A percentile compares a stretch with the other conserved stretches of the same genome.
phyloP scores from a whole-genome alignment of 164 flowering plant genomes.

The Taxillus chinensis region DNA sequence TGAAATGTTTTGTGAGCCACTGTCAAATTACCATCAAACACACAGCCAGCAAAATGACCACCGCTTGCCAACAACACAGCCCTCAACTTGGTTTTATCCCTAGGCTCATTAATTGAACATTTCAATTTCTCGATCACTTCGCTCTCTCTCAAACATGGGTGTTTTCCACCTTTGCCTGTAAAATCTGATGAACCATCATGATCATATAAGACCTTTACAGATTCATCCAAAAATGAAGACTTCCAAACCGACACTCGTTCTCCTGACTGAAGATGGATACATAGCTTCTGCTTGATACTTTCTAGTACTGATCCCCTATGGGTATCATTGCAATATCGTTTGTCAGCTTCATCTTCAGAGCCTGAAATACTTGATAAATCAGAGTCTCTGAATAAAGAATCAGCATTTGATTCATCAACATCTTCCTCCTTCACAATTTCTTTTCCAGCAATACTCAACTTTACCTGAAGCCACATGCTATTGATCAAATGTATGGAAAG shows the following conservation, averaged over 20 bases:
- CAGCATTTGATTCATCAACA: conserved; percentile 61
- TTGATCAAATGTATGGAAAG: conserved; percentile 3
- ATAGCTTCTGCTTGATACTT: conserved; percentile 36
- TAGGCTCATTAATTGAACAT: conserved; percentile 39
- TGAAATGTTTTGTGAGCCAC: conserved; percentile 95
- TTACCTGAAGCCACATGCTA: conserved; percentile 39
- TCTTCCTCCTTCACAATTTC: conserved; percentile 70
- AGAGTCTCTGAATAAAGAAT: conserved; percentile 47
- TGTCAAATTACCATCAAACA: conserved; percentile 73
- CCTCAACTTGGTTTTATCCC: conserved; percentile 47
- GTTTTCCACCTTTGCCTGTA: conserved; percentile 10
- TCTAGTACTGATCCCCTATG: conserved; percentile 12
- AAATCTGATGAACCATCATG: conserved; percentile 16
- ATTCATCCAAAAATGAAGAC: conserved; percentile 51
- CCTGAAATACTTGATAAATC: conserved; percentile 97
- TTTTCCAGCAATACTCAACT: conserved; percentile 77
- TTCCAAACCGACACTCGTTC: conserved; percentile 76
- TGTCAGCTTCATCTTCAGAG: conserved; percentile 79
- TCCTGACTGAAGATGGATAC: conserved; percentile 46
- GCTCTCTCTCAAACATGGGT: conserved; percentile 21
- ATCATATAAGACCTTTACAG: conserved; percentile 35
- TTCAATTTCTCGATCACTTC: conserved; percentile 56
- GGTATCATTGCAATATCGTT: conserved; percentile 14
- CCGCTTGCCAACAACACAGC: conserved; percentile 80
- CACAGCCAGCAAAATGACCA: conserved; percentile 97